A percentile compares a stretch with the other conserved stretches of the same genome.
phyloP scores from a whole-genome alignment of 2,329 filamentous ascomycete genomes.

The Purpureocillium lavendulum region DNA sequence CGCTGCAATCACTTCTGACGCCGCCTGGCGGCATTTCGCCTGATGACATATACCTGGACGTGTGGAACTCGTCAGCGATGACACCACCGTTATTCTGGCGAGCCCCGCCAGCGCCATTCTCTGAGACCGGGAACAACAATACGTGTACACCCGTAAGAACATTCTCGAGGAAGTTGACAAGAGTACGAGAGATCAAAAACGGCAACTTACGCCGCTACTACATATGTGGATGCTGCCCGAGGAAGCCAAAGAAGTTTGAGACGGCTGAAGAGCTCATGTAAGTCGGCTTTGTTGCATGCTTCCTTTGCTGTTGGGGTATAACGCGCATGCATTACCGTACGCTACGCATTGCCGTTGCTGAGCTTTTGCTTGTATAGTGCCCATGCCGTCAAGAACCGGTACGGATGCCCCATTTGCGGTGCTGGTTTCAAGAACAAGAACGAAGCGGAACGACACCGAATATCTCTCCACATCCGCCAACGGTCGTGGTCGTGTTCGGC shows the following conservation, averaged over 20 bases:
- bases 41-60: no score
- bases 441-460: slow-evolving; percentile 92
- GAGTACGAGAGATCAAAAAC: slow-evolving; percentile 35
- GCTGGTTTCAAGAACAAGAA: slow-evolving; percentile 99
- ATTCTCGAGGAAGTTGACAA: slow-evolving; percentile 43
- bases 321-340: no score
- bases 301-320: no score
- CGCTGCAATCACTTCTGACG: slow-evolving; percentile 35
- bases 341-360: no score
- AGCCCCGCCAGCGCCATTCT: slow-evolving; percentile 40
- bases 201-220: slow-evolving; percentile 44
- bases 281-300: no score
- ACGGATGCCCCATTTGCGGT: slow-evolving; percentile 83
- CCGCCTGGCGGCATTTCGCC: no score
- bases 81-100: slow-evolving; percentile 28
- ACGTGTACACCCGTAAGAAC: slow-evolving; percentile 38
- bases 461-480: slow-evolving; percentile 81
- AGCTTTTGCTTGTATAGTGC: slow-evolving; percentile 48
- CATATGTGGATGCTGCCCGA: slow-evolving; percentile 91
- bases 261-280: slow-evolving; percentile 77
- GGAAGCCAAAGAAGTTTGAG: slow-evolving; percentile 95
- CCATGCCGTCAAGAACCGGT: slow-evolving; percentile 93
- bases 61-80: slow-evolving; percentile 30
- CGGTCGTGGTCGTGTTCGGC: slow-evolving; percentile 98
- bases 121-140: slow-evolving; percentile 29